phyloP scores from a whole-genome alignment of 164 flowering plant species.

The Amborella trichopoda region DNA sequence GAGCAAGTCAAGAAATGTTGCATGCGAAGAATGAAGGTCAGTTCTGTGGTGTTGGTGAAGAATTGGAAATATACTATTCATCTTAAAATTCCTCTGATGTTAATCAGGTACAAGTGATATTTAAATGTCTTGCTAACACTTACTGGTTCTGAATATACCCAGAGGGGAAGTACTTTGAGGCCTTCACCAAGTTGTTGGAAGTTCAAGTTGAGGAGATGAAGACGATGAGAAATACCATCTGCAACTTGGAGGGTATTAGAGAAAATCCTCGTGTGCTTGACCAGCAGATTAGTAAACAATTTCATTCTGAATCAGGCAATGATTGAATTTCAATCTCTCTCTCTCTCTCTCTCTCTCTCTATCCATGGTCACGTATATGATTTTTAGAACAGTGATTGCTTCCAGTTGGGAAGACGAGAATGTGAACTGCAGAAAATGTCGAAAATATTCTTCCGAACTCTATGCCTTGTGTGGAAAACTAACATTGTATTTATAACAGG shows the following conservation, averaged over 20 bases:
- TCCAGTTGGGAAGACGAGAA: not conserved
- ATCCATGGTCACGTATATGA: not conserved
- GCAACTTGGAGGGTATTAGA: constrained; percentile 50
- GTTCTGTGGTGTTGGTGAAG: constrained; percentile 3
- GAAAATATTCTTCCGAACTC: no score
- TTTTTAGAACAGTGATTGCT: not conserved
- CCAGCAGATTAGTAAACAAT: constrained; percentile 11
- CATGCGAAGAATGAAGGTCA: constrained; percentile 63
- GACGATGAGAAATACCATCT: constrained; percentile 53
- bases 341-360: not conserved
- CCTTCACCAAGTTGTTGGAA: constrained; percentile 39
- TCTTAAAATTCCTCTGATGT: not conserved
- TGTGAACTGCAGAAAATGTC: not conserved
- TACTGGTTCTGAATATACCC: constrained; percentile 8
- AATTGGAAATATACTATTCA: no score
- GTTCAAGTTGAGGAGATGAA: constrained; percentile 76
- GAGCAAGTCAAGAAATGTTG: constrained; percentile 76
- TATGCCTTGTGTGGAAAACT: no score
- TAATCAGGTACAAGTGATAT: not conserved
- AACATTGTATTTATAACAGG: no score
- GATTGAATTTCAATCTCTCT: constrained; percentile 12
- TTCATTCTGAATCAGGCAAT: constrained; percentile 7
- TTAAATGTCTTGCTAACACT: not conserved
- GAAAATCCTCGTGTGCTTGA: constrained; percentile 5
- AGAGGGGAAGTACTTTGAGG: constrained; percentile 62